Base-by-base conservation (phyloP, 2,329 filamentous ascomycete species). In the Colletotrichum kahawae region DNA sequence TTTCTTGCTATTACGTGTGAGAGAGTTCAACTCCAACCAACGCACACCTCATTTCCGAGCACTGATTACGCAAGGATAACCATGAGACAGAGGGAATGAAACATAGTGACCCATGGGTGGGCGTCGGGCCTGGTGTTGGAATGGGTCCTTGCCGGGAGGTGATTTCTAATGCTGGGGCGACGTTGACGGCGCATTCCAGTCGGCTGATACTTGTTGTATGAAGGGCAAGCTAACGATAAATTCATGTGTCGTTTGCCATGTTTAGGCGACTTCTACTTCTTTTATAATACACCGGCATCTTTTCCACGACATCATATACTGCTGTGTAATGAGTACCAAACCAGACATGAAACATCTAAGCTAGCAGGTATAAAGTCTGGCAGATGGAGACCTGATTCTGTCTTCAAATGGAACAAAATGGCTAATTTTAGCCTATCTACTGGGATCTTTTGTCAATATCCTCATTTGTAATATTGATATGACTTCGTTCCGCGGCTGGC, bases 1-100 rank as follows among this genome's bases (percentile, higher is more conserved):
- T 1, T 12, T 43, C 1, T n/a, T 2, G 5, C 0, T 0, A 1
- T 2, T 3, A 5, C 9, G 2, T 43, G 4, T n/a, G 4, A n/a
- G 4, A n/a, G 36, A 8, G 8, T n/a, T n/a, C 18, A n/a, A 43
- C 38, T n/a, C 38, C 38, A 43, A 10, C 18, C 9, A 9, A n/a
- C 0, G 9, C 18, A 43, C 3, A 10, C 9, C 18, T 43, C 9
- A 3, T n/a, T n/a, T n/a, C 8, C 18, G 5, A 10, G 18, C 2
- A 43, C n/a, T n/a, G 2, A n/a, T n/a, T 10, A 43, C 2, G 38
- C 9, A n/a, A 33, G 31, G 12, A 33, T 10, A 12, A 1, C 12
- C 31, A 33, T 9, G 31, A 33, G 31, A 33, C 31, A 33, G 9
- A 10, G 31, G 8, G 9, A 33, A 10, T 33, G 31, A 33, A 3